Evolutionary conservation across 2,329 filamentous ascomycete genomes (phyloP).

Genomic region (Lecanosticta acicola): DNA sequence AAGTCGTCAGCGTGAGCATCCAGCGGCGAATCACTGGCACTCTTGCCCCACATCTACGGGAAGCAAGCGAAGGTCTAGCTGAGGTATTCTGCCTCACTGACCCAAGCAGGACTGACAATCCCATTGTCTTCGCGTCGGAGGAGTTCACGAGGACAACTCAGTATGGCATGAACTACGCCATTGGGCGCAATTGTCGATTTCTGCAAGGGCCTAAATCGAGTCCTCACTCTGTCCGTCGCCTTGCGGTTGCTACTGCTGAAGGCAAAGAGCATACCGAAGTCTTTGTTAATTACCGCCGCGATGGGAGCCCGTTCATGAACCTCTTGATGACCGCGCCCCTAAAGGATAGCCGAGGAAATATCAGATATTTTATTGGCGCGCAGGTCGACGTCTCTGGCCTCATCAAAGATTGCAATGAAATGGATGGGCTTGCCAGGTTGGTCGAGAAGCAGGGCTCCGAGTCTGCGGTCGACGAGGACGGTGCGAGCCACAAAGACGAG

Average conservation of each 20-base stretch:
- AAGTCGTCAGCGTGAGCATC: slow-evolving; percentile 65
- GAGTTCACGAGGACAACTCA: slow-evolving; percentile 71
- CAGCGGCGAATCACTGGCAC: slow-evolving; percentile 62
- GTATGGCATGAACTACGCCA: slow-evolving; percentile 66
- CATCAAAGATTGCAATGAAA: slow-evolving; percentile 59
- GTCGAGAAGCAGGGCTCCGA: slow-evolving; percentile 29
- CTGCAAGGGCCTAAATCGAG: slow-evolving; percentile 70
- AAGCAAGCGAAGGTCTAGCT: slow-evolving; percentile 67
- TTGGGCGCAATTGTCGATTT: slow-evolving; percentile 73
- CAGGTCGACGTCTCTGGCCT: slow-evolving; percentile 67
- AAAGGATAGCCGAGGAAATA: slow-evolving; percentile 59
- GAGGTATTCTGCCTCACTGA: slow-evolving; percentile 75
- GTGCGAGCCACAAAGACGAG: slow-evolving; percentile 50
- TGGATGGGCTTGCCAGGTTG: slow-evolving; percentile 52
- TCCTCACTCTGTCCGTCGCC: slow-evolving; percentile 54
- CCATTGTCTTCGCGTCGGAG: slow-evolving; percentile 71
- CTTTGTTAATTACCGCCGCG: slow-evolving; percentile 68
- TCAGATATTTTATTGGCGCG: slow-evolving; percentile 66
- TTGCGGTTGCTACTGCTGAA: slow-evolving; percentile 55
- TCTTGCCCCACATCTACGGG: slow-evolving; percentile 56
- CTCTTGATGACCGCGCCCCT: slow-evolving; percentile 68
- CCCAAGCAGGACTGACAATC: slow-evolving; percentile 66
- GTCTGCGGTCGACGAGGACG: slow-evolving; percentile 28
- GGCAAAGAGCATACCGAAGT: slow-evolving; percentile 69
- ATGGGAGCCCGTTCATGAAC: slow-evolving; percentile 73